These are phyloP conservation scores for Lipomyces japonicus DNA, from an alignment of 805 yeast genomes.

Conservation along the genomic window DNA sequence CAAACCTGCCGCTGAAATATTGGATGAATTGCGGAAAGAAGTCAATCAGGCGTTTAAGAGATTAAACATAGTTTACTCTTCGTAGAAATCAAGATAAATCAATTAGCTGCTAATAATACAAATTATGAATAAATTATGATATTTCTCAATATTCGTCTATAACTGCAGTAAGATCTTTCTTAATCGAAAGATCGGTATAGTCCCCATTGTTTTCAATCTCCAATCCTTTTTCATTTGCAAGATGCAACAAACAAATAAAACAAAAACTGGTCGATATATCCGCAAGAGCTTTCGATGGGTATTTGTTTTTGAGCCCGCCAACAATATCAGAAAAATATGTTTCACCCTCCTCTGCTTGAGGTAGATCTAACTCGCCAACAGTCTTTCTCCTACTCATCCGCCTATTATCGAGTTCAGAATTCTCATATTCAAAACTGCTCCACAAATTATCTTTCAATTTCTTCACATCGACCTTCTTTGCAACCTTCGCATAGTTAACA, in stretches of 20 bases:
- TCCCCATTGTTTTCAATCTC: slow-evolving; percentile 48
- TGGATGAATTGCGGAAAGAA: slow-evolving; percentile 1
- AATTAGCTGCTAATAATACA: not conserved
- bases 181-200: slow-evolving; percentile 33
- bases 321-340: slow-evolving; percentile 47
- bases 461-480: slow-evolving; percentile 76
- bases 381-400: slow-evolving; percentile 36
- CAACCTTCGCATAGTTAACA: slow-evolving; percentile 60
- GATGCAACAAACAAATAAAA: slow-evolving; percentile 75
- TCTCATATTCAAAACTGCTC: slow-evolving; percentile 43
- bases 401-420: slow-evolving; percentile 15
- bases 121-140: not conserved
- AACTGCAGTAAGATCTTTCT: slow-evolving; percentile 14
- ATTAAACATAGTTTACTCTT: too few species aligned
- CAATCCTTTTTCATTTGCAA: slow-evolving; percentile 82
- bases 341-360: slow-evolving; percentile 11
- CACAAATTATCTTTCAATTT: slow-evolving; percentile 71
- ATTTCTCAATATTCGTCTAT: slow-evolving; percentile 14
- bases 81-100: not conserved
- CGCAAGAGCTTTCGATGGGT: slow-evolving; percentile 52
- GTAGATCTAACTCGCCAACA: slow-evolving; percentile 31
- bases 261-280: slow-evolving; percentile 83
- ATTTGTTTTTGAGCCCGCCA: slow-evolving; percentile 48
- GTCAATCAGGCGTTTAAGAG: not conserved
- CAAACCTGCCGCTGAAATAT: slow-evolving; percentile 10